Conservation (phyloP, 305 asterid species). For the Plantago rigida region DNA sequence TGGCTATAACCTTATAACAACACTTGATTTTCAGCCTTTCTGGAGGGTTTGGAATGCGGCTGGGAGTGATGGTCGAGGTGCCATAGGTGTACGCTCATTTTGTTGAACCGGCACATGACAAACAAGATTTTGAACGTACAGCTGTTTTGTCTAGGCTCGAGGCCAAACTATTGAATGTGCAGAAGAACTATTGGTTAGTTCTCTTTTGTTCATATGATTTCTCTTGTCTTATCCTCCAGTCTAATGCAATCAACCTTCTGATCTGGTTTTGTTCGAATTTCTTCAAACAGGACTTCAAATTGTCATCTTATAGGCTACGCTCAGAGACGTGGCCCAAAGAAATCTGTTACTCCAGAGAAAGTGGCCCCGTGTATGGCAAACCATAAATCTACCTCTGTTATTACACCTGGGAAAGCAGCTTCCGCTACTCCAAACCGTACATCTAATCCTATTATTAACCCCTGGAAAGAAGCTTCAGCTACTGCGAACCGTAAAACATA, state of each 20-base stretch:
- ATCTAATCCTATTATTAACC: not conserved
- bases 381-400: conserved; percentile 14
- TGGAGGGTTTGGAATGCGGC: conserved; percentile 88
- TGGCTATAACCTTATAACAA: not conserved
- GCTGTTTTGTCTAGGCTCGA: conserved; percentile 53
- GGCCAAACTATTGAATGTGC: conserved; percentile 35
- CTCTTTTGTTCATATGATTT: conserved; percentile 1
- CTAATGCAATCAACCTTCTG: not conserved
- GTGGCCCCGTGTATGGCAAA: conserved; percentile 19
- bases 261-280: not conserved
- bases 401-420: conserved; percentile 25
- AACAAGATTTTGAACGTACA: conserved; percentile 69
- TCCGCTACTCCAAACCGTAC: conserved; percentile 16
- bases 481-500: conserved; percentile 17
- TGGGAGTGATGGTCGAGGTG: conserved; percentile 78
- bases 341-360: conserved; percentile 24
- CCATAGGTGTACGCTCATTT: conserved; percentile 64
- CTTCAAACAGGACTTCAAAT: conserved; percentile 35
- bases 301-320: conserved; percentile 68
- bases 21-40: conserved; percentile 39
- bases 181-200: conserved; percentile 59
- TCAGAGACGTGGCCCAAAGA: conserved; percentile 35
- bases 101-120: conserved; percentile 75
- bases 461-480: not conserved
- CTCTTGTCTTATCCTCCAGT: not conserved